Conservation (phyloP, 1,139 yeast species). For the Blastobotrys buckinghamii region DNA sequence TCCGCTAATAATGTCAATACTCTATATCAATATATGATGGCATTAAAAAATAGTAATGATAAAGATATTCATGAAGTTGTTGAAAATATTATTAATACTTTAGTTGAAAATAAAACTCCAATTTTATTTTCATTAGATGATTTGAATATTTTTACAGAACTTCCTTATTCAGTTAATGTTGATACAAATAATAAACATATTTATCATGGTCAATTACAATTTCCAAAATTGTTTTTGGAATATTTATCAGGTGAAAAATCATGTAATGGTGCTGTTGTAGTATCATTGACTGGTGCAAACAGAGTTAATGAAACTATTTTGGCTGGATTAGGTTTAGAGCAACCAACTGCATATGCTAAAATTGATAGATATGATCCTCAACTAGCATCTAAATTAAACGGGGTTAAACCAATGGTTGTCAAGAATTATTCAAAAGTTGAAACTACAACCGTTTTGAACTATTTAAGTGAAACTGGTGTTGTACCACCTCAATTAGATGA, state of each 20-base stretch:
- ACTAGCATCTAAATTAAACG: constrained; percentile 48
- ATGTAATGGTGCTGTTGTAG: constrained; percentile 56
- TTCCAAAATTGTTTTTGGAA: constrained; percentile 55
- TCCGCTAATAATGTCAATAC: constrained; percentile 39
- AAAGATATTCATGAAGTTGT: constrained; percentile 38
- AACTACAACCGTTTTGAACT: constrained; percentile 47
- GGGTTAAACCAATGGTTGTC: constrained; percentile 45
- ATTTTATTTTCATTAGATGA: constrained; percentile 71
- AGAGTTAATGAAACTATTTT: constrained; percentile 48
- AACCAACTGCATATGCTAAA: constrained; percentile 51
- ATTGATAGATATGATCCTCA: constrained; percentile 47
- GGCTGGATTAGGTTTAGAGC: constrained; percentile 51
- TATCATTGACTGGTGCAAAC: constrained; percentile 54
- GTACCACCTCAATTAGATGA: constrained; percentile 37
- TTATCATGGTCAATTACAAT: constrained; percentile 58
- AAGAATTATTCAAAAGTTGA: constrained; percentile 50
- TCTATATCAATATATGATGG: constrained; percentile 39
- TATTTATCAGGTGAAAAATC: constrained; percentile 48
- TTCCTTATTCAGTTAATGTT: constrained; percentile 55
- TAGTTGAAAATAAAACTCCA: constrained; percentile 45
- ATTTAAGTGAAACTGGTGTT: constrained; percentile 53
- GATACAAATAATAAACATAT: constrained; percentile 53
- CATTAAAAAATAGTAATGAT: constrained; percentile 33
- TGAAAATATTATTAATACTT: constrained; percentile 50
- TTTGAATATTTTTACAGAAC: constrained; percentile 57